Conservation (phyloP, 495 filamentous ascomycete genomes). For the Hypoxylon cercidicola region DNA sequence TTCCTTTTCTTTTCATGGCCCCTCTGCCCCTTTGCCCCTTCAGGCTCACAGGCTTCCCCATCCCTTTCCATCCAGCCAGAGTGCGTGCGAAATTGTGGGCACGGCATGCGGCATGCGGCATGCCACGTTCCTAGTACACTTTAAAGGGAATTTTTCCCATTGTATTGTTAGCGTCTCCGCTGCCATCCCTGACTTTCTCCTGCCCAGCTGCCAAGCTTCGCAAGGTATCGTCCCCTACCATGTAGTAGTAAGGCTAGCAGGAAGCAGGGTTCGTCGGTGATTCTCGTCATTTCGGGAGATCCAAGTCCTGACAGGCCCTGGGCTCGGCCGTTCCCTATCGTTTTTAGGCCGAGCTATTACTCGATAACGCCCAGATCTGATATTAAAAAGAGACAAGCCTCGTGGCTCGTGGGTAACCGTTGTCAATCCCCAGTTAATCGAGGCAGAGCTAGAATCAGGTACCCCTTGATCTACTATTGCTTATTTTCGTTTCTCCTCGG, state of each 20-base stretch:
- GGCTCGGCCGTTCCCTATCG: conserved; percentile 39
- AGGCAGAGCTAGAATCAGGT: neutral
- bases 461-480: neutral
- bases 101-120: conserved; percentile 44
- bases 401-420: conserved; percentile 30
- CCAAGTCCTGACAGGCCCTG: conserved; percentile 32
- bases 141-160: conserved; percentile 41
- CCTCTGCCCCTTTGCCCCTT: conserved; percentile 14
- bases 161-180: conserved; percentile 38
- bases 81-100: conserved; percentile 26
- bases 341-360: conserved; percentile 47
- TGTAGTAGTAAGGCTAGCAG: conserved; percentile 43
- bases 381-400: conserved; percentile 44
- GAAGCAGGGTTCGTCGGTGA: conserved; percentile 46
- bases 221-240: conserved; percentile 26
- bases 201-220: conserved; percentile 33
- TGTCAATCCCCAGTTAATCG: conserved; percentile 7
- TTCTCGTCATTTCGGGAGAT: conserved; percentile 52
- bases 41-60: conserved; percentile 35
- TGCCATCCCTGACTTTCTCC: conserved; percentile 30
- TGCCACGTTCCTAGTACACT: conserved; percentile 44
- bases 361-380: conserved; percentile 47
- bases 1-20: conserved; percentile 6
- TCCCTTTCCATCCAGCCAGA: conserved; percentile 25
- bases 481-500: conserved; percentile 15